Base-by-base conservation (phyloP, 306 rosid species). In the Quercus suber region DNA sequence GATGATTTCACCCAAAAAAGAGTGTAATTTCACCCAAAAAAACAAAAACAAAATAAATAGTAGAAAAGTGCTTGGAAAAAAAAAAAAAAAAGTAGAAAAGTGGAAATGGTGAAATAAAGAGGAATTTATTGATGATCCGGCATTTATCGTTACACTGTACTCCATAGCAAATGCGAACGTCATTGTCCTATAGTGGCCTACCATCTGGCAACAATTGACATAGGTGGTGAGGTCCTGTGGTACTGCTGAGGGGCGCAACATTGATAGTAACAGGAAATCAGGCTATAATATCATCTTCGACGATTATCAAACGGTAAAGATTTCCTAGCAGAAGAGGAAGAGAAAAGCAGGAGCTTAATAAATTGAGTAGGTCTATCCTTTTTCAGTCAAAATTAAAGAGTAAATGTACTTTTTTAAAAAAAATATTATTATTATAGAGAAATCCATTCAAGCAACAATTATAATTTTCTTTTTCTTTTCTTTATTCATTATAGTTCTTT, bases 251-350 rank as follows among this genome's bases (percentile, higher is more conserved):
- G 77, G 78, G 73, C 82, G 68, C 77, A 61, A 51, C 53, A 61
- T 17, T 61, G 72, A 79, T 63, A 23, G 20, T 33, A 45, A 31
- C 18, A 51, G 63, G 12, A 30, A n/a, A 35, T 74, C 74, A 74
- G 11, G 71, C 49, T 74, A 69, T 76, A 55, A 68, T 21, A 37
- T 25, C 13, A 43, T 41, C 5, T 69, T 69, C 76, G 80, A 81
- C 56, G 76, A 75, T 15, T 75, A 81, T 75, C 73, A 28, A 74
- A 82, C 74, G 78, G 78, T 33, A 33, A 27, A 27, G 27, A 27
- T 27, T 27, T 27, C 1, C 4, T 30, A 21, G 13, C 43, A 33
- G 3, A 68, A 19, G 52, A 13, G 37, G 8, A 41, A 41, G 33
- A 17, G 71, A 33, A 63, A 1, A 10, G 67, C 67, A 21, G 33